Percentiles rank a stretch among this genome's conserved stretches.
phyloP scores from a whole-genome alignment of 176 grass and related monocot species.

The Saccharum spontaneum region DNA sequence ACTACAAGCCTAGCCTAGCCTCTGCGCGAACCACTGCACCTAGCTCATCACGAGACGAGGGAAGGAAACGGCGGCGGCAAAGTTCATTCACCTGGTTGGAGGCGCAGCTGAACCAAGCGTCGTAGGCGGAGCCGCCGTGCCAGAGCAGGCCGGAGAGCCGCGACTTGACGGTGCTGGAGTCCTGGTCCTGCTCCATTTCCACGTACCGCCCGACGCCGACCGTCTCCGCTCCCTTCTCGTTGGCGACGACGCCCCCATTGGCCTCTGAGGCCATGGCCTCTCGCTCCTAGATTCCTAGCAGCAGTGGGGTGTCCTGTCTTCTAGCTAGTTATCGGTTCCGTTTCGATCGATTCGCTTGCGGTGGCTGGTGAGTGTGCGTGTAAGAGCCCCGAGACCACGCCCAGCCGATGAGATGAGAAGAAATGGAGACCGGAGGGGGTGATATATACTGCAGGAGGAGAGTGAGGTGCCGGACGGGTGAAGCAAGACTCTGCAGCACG shows the following conservation, averaged over 20 bases:
- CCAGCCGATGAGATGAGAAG: slow-evolving; percentile 1
- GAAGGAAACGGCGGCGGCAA: background rate
- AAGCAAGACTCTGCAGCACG: slow-evolving; percentile 18
- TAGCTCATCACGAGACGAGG: background rate
- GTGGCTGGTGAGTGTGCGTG: background rate
- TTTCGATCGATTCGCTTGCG: background rate
- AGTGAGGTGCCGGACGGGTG: slow-evolving; percentile 1
- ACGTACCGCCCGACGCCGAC: slow-evolving; percentile 75
- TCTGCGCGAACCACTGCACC: too few relatives aligned
- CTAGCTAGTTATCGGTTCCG: too few relatives aligned
- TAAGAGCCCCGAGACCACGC: background rate
- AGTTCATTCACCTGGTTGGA: slow-evolving; percentile 75
- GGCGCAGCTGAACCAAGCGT: slow-evolving; percentile 99
- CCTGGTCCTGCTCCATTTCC: slow-evolving; percentile 84
- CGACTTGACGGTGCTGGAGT: slow-evolving; percentile 50
- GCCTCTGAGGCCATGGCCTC: slow-evolving; percentile 53
- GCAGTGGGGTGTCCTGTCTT: background rate
- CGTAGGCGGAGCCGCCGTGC: slow-evolving; percentile 97
- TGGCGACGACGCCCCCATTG: slow-evolving; percentile 42
- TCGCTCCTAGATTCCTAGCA: background rate
- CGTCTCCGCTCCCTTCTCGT: slow-evolving; percentile 82
- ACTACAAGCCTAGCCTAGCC: background rate
- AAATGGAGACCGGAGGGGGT: background rate
- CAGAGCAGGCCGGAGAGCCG: slow-evolving; percentile 87
- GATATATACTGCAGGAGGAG: slow-evolving; percentile 41